phyloP scores from a whole-genome alignment of 2,329 filamentous ascomycete genomes.

The Fusarium caatingaense region DNA sequence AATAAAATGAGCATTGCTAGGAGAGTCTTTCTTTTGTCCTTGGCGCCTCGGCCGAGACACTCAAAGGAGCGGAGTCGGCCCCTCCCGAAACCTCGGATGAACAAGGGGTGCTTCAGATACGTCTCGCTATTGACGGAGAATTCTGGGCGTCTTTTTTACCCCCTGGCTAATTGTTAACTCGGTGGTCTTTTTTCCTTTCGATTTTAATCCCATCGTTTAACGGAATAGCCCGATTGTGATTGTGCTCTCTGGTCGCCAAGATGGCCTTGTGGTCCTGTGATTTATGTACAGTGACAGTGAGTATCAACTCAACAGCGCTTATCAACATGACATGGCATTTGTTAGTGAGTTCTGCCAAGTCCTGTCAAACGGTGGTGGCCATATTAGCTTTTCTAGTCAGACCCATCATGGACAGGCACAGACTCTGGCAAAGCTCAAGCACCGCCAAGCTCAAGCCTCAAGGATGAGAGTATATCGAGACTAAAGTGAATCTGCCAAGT shows the following conservation, averaged over 20 bases:
- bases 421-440: background rate
- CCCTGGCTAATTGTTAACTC: background rate
- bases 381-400: slow-evolving; percentile 13
- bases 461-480: slow-evolving; percentile 7
- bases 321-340: slow-evolving; percentile 17
- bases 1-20: background rate
- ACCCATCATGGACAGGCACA: background rate
- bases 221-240: background rate
- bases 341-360: slow-evolving; percentile 13
- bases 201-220: slow-evolving; percentile 3
- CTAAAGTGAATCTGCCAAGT: slow-evolving; percentile 7
- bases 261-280: background rate
- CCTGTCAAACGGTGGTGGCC: slow-evolving; percentile 17
- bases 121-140: slow-evolving; percentile 42
- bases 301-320: slow-evolving; percentile 23
- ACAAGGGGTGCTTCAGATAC: slow-evolving; percentile 37
- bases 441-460: background rate
- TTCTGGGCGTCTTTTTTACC: slow-evolving; percentile 12
- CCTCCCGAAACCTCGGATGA: slow-evolving; percentile 37
- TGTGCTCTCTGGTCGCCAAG: slow-evolving; percentile 9
- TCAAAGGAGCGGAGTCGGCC: slow-evolving; percentile 21
- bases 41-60: slow-evolving; percentile 26
- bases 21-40: background rate
- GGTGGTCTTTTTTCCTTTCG: slow-evolving; percentile 8
- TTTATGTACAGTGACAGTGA: background rate